Conservation (phyloP, 192 early-diverging fungal species). For the Tieghemiomyces parasiticus region DNA sequence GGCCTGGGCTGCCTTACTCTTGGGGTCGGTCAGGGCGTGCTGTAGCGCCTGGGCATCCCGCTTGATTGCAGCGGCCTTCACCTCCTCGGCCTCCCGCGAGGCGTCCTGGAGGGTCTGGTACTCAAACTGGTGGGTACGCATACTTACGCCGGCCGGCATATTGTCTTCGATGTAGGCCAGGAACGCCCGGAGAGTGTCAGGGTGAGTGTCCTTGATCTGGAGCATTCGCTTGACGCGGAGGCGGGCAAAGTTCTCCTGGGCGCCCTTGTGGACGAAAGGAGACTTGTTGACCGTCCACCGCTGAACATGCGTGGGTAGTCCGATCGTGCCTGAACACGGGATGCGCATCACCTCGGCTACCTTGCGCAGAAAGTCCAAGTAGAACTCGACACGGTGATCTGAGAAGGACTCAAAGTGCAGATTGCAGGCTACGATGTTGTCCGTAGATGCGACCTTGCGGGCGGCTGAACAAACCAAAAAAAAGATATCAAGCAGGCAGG, state of each 20-base stretch:
- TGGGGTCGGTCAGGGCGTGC: too few species aligned
- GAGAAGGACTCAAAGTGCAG: slow-evolving; percentile 65
- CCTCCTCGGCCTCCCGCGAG: slow-evolving; percentile 15
- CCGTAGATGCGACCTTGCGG: slow-evolving; percentile 29
- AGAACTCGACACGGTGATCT: slow-evolving; percentile 76
- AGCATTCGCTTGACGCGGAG: slow-evolving; percentile 72
- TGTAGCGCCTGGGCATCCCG: too few species aligned
- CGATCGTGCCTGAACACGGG: slow-evolving; percentile 50
- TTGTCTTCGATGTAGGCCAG: slow-evolving; percentile 63
- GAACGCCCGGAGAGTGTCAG: slow-evolving; percentile 58
- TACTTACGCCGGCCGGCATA: slow-evolving; percentile 73
- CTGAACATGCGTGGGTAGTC: slow-evolving; percentile 52
- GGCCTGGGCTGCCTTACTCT: too few species aligned
- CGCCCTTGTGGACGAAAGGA: slow-evolving; percentile 92
- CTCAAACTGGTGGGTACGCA: slow-evolving; percentile 61
- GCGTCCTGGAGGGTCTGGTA: slow-evolving; percentile 36
- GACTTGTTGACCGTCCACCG: slow-evolving; percentile 82
- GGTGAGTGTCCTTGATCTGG: slow-evolving; percentile 62
- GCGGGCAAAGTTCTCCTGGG: slow-evolving; percentile 92
- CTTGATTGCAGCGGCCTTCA: too few species aligned
- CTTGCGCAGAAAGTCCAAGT: slow-evolving; percentile 66
- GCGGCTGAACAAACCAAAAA: too few species aligned
- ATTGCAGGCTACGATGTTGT: slow-evolving; percentile 55
- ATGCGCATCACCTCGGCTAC: slow-evolving; percentile 62
- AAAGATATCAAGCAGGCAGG: too few species aligned